Base-by-base conservation (phyloP, 129 eudicot species). In the Helianthus annuus region DNA sequence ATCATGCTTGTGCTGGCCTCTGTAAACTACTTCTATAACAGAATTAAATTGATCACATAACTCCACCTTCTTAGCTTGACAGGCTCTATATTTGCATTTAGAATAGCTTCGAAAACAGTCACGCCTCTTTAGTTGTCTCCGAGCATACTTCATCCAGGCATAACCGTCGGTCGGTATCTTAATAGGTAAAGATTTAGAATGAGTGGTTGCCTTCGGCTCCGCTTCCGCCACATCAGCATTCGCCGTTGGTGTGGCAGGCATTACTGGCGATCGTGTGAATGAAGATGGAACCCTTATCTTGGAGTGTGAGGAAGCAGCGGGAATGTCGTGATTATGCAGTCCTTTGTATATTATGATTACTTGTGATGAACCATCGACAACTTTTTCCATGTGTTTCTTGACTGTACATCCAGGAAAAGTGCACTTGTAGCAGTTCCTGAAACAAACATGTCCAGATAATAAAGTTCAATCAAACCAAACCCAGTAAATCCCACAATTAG, bases 91-190 rank as follows among this genome's bases (percentile, higher is more conserved):
- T 12, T 95, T 85, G 85, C 97, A 91, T 65, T 83, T 75, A 70
- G 78, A 91, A 76, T 91, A 91, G 83, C 96, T 88, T 68, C 96
- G 78, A 48, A 84, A 88, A 70, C 97, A 85, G 72, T 79, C 77
- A 44, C 90, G 91, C 74, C 82, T 80, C 81, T 88, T 91, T 52
- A 91, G 88, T 76, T 85, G 88, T 74, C 82, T 91, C 59, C 82
- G 90, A 68, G 96, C 97, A 72, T 91, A 91, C 79, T 88, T 91
- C 48, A 90, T 82, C 96, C 96, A 91, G 64, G 80, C 84, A 79
- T 81, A 91, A 29, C 85, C 88, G 57, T 91, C 96, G 24, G 56
- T 36, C 17, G 82, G 85, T 32, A 73, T 80, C 84, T 71, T 78
- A 32, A 65, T 78, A 61, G 72, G 24, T 65, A 34, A 59, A 58